Evolutionary conservation across 2,329 filamentous ascomycete genomes (phyloP), one percentile per base, ranked within the genome.

Genomic region (Paracamarosporium sp.): DNA sequence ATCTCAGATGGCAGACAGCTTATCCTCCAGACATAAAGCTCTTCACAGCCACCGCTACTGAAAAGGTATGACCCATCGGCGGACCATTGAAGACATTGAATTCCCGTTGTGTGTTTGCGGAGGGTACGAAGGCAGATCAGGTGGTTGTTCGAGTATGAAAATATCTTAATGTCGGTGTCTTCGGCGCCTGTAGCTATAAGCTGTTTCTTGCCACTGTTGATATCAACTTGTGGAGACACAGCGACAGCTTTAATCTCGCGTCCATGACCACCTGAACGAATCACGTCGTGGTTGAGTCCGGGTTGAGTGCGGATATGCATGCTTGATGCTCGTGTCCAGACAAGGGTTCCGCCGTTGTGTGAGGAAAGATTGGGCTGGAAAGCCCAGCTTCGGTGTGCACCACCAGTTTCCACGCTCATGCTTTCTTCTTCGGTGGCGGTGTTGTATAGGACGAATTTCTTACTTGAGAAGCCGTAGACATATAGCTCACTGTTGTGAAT

Each of bases 21-120:
- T 31, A 94, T 75, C 38, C 86, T 84, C 94, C 95, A 99, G 11
- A 93, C 84, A 66, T 89, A 94, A 62, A 98, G 90, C 75, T 99
- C 94, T 73, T 97, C 94, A 59, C 88, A 89, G 0, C 93, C 95
- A 5, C 87, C 92, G 67, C 92, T 93, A 63, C 91, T 97, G 72
- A 98, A 90, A 2, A 99, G 84, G 65, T 89, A 90, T 1, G 81
- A 75, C 2, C 89, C 85, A 45, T 86, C 83, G 0, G 75, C 72
- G 1, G 90, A 87, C 91, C 92, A 98, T 58, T 84, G 84, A 1
- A 97, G 80, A 60, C 88, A 85, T 73, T 97, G 94, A 7, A 98
- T 86, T 0, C 94, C 95, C 0, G 92, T 89, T 1, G 87, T 89
- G 71, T 99, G 95, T 53, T 86, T 86, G 63, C 92, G 89, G 20